Evolutionary conservation across 2,329 filamentous ascomycete genomes (phyloP), one percentile per base, ranked within the genome.

Genomic region (Epichloe hybrida): DNA sequence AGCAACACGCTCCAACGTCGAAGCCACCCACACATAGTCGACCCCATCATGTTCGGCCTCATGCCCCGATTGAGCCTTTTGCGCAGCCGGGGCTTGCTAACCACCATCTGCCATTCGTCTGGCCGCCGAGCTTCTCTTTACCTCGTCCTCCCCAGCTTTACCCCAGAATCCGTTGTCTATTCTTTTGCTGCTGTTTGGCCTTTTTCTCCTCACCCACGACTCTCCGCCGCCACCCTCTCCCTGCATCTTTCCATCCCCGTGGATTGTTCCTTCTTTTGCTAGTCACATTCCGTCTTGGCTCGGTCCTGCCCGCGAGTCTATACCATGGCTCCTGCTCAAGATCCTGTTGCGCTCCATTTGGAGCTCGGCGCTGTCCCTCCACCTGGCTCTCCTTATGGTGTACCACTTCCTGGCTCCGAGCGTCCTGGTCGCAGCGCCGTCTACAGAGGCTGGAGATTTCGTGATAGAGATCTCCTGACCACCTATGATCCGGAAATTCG

Each of bases 401-500:
- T 95, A 12, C 72, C 88, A 12, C 61, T 98, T 20, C 84, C 88
- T 1, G 86, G 86, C 55, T 83, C 84, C 45, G 80, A 86, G 67
- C 72, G 75, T 54, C 81, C 86, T 46, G 86, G 83, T 53, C 83
- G 89, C 58, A 85, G 77, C 47, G 71, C 80, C 45, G 70, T 94
- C 56, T 97, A 97, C 69, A 81, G 93, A 54, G 84, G 95, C 68
- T 94, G 84, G 80, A 79, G 79, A 56, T 83, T 84, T 62, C 75
- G 76, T 52, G 83, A 95, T 68, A 79, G 79, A 53, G 77, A 79
- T 43, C 73, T 94, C 51, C 69, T 95, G 41, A 75, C 79, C 61
- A 84, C 84, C 5, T 72, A 86, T 56, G 84, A 93, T 62, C 85
- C 88, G 17, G 68, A 79, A 48, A 69, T 84, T 48, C 75, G 73